Percentiles rank a stretch among this genome's conserved stretches.
phyloP scores from a whole-genome alignment of 352 stramenopile species.

The Globisporangium cylindrosporum region DNA sequence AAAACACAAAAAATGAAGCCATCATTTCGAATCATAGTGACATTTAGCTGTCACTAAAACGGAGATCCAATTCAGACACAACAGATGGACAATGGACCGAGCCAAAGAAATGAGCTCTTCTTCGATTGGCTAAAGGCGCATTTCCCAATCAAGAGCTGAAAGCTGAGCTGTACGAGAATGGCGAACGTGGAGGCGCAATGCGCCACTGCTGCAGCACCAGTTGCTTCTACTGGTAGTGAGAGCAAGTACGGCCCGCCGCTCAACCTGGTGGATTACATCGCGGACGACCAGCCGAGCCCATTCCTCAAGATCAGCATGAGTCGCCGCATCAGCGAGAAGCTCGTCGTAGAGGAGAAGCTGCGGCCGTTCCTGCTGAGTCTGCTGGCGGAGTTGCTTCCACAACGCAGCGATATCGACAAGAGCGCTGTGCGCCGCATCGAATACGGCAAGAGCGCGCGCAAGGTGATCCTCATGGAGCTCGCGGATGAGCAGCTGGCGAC shows the following conservation, averaged over 20 bases:
- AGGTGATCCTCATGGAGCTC: conserved; percentile 48
- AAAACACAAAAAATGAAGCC: background rate
- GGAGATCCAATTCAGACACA: too few species aligned
- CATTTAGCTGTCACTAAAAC: background rate
- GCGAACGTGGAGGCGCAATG: conserved; percentile 6
- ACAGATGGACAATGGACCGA: background rate
- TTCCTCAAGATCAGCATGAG: conserved; percentile 76
- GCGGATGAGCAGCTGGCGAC: conserved; percentile 11
- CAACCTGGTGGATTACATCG: conserved; percentile 44
- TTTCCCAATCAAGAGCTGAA: conserved; percentile 2
- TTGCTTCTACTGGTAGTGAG: background rate
- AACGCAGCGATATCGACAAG: background rate
- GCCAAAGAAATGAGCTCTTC: conserved; percentile 3
- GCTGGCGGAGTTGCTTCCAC: conserved; percentile 7
- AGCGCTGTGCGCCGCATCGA: conserved; percentile 40
- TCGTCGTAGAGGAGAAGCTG: conserved; percentile 48
- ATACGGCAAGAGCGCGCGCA: conserved; percentile 56
- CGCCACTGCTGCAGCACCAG: background rate
- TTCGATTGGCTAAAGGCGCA: background rate
- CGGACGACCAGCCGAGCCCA: conserved; percentile 42
- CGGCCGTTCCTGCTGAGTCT: conserved; percentile 36
- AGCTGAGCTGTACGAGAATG: background rate
- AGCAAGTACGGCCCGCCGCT: conserved; percentile 1
- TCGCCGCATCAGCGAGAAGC: conserved; percentile 52
- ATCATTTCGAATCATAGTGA: background rate